These are phyloP conservation scores for Mortierella sp. DNA, from an alignment of 371 early-diverging fungal species.

Conservation along the genomic window DNA sequence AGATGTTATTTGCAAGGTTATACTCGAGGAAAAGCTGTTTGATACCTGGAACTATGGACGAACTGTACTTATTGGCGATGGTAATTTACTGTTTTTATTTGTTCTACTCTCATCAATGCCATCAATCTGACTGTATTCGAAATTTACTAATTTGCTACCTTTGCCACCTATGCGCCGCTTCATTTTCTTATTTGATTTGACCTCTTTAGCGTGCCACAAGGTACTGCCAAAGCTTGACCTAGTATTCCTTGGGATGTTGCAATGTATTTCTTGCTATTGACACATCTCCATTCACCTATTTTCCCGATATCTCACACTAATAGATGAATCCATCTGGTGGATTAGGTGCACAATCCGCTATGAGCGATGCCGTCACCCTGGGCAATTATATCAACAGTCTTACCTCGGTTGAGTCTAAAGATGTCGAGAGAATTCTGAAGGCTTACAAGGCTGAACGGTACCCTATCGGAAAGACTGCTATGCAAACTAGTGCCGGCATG, in stretches of 20 bases:
- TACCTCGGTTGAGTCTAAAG: background rate
- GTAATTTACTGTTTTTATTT: slow-evolving; percentile 5
- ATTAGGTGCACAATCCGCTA: slow-evolving; percentile 19
- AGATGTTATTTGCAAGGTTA: slow-evolving; percentile 30
- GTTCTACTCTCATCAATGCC: too few species aligned
- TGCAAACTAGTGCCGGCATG: background rate
- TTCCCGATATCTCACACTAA: background rate
- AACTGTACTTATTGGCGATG: slow-evolving; percentile 25
- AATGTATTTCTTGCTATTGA: background rate
- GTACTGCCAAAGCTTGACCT: background rate
- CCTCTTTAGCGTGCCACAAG: slow-evolving; percentile 15
- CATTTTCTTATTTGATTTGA: too few species aligned
- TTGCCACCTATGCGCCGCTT: background rate
- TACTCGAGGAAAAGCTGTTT: slow-evolving; percentile 32
- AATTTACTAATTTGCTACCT: too few species aligned
- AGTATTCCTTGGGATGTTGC: background rate
- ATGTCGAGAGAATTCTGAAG: slow-evolving; percentile 8
- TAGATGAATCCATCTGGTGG: slow-evolving; percentile 19
- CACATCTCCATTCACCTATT: too few species aligned
- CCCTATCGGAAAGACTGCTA: slow-evolving; percentile 10
- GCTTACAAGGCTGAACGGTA: slow-evolving; percentile 17
- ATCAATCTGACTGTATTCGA: too few species aligned
- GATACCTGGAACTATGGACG: slow-evolving; percentile 27
- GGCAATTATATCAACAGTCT: slow-evolving; percentile 16
- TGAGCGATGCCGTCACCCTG: slow-evolving; percentile 20